Evolutionary conservation across 2,329 filamentous ascomycete genomes (phyloP).

Genomic region (Didymella exigua): DNA sequence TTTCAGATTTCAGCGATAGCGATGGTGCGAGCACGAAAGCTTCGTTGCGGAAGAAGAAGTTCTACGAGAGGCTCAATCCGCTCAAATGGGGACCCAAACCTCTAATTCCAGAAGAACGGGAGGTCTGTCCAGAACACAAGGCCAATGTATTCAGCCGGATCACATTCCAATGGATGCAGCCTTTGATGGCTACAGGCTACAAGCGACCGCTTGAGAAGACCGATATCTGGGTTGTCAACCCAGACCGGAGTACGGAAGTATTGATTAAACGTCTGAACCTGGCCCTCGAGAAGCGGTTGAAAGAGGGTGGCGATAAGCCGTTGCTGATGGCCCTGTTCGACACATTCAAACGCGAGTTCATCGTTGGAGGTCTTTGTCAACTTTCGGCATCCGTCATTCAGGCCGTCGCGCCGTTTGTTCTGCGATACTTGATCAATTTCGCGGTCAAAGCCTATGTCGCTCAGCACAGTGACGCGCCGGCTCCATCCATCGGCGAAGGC

Average conservation of each 20-base stretch:
- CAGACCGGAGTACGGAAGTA: conserved; percentile 72
- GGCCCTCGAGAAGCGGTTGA: conserved; percentile 71
- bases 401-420: conserved; percentile 81
- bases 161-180: conserved; percentile 89
- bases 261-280: conserved; percentile 70
- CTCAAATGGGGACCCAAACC: conserved; percentile 57
- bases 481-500: conserved; percentile 74
- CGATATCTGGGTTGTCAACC: conserved; percentile 90
- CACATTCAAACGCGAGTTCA: conserved; percentile 83
- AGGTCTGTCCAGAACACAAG: conserved; percentile 69
- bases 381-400: conserved; percentile 73
- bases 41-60: conserved; percentile 54
- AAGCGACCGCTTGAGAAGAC: conserved; percentile 79
- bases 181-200: conserved; percentile 84
- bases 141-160: conserved; percentile 76
- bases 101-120: conserved; percentile 61
- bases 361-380: conserved; percentile 79
- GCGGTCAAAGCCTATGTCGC: conserved; percentile 79
- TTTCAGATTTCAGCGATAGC: conserved; percentile 39
- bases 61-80: conserved; percentile 63
- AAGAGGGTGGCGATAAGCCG: conserved; percentile 72
- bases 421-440: conserved; percentile 86
- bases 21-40: conserved; percentile 33
- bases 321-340: conserved; percentile 84
- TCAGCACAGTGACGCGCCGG: conserved; percentile 56